Conservation (phyloP, 1,139 yeast species). For the Hyphopichia fennica region DNA sequence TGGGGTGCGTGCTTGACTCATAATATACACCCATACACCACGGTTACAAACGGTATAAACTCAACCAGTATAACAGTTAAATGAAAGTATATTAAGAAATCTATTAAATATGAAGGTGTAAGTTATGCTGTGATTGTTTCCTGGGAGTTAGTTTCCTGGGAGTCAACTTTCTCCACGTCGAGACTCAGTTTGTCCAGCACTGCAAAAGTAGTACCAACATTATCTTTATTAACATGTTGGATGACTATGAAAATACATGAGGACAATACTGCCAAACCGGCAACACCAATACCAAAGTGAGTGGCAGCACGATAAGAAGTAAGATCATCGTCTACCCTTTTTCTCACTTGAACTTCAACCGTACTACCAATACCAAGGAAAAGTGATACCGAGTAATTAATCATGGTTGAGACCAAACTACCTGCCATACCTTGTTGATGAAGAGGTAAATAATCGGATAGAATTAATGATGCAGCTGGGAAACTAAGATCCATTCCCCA, state of each 20-base stretch:
- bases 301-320: constrained; percentile 45
- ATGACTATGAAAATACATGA: constrained; percentile 29
- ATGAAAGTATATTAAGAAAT: too few relatives aligned
- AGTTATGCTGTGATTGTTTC: not conserved
- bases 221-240: constrained; percentile 16
- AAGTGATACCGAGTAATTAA: constrained; percentile 54
- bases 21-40: too few relatives aligned
- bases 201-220: constrained; percentile 9
- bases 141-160: not conserved
- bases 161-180: not conserved
- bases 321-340: constrained; percentile 19
- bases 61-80: too few relatives aligned
- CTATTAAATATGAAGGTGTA: too few relatives aligned
- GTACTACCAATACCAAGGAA: constrained; percentile 53
- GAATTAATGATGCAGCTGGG: constrained; percentile 55
- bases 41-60: too few relatives aligned
- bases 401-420: constrained; percentile 53
- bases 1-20: too few relatives aligned
- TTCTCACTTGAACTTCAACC: constrained; percentile 40
- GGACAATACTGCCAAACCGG: constrained; percentile 33
- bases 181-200: not conserved
- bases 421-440: constrained; percentile 64
- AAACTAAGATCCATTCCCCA: constrained; percentile 64
- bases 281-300: constrained; percentile 40
- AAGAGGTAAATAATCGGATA: constrained; percentile 50